These are phyloP conservation scores for Ceratocystis alfenasii DNA, from an alignment of 2,329 filamentous ascomycete species.

Conservation along the genomic window DNA sequence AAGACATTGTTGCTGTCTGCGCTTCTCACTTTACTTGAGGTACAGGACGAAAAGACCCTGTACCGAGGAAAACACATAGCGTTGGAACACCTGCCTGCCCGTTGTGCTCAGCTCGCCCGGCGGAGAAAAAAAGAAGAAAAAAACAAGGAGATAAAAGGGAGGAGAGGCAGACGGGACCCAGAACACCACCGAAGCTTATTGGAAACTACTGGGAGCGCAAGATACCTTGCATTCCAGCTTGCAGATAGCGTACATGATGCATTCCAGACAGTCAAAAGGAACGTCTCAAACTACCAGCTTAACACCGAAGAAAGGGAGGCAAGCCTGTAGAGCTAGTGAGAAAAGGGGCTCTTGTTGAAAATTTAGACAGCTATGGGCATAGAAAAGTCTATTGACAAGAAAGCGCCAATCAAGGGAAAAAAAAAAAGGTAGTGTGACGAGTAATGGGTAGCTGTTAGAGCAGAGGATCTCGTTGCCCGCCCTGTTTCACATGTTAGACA, in stretches of 20 bases:
- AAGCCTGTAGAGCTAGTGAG: not conserved
- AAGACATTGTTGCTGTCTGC: not conserved
- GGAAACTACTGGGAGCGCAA: not conserved
- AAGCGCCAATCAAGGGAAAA: too few relatives aligned
- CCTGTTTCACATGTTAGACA: too few relatives aligned
- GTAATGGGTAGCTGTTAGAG: too few relatives aligned
- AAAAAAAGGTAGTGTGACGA: too few relatives aligned
- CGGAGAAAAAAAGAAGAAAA: too few relatives aligned
- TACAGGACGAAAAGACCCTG: not conserved
- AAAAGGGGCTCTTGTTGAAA: too few relatives aligned
- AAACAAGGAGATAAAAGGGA: not conserved
- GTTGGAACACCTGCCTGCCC: not conserved
- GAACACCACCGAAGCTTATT: not conserved
- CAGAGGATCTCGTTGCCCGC: too few relatives aligned
- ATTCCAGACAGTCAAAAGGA: not conserved
- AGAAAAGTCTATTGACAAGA: too few relatives aligned
- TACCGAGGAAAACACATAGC: not conserved
- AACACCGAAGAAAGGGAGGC: not conserved
- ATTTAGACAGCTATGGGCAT: too few relatives aligned
- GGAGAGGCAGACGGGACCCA: not conserved
- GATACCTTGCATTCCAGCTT: slow-evolving; percentile 1
- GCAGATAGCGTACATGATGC: not conserved
- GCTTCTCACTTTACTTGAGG: not conserved
- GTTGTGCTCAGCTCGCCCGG: too few relatives aligned
- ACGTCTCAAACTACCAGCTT: not conserved